Evolutionary conservation across 371 early-diverging fungal genomes (phyloP).

Genomic region (Mucor saturninus): DNA sequence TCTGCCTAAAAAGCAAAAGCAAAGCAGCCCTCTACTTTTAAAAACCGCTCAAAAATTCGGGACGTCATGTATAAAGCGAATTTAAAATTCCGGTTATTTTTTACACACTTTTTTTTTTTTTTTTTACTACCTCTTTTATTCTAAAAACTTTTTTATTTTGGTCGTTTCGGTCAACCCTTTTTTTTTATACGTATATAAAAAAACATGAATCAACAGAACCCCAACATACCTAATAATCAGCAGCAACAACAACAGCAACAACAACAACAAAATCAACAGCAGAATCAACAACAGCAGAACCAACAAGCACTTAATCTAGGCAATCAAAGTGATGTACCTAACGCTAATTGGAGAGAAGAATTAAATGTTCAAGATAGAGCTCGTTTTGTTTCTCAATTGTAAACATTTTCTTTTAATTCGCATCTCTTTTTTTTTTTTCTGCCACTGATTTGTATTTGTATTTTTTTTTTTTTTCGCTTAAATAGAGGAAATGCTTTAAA

Average conservation of each 20-base stretch:
- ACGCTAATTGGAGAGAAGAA: constrained; percentile 42
- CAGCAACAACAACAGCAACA: constrained; percentile 12
- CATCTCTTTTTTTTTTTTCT: not conserved
- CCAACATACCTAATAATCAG: constrained; percentile 30
- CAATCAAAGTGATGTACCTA: constrained; percentile 29
- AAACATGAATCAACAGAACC: constrained; percentile 32
- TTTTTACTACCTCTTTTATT: not conserved
- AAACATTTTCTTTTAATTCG: constrained; percentile 5
- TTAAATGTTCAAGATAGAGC: constrained; percentile 39
- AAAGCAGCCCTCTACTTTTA: no score
- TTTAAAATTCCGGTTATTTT: no score
- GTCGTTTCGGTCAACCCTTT: not conserved
- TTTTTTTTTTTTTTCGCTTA: constrained; percentile 1
- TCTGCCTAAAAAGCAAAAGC: no score
- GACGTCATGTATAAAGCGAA: no score
- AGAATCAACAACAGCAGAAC: constrained; percentile 16
- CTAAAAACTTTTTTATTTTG: not conserved
- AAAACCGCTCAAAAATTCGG: no score
- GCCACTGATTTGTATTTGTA: not conserved
- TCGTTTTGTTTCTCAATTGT: constrained; percentile 39
- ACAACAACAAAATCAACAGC: constrained; percentile 11
- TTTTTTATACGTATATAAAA: not conserved
- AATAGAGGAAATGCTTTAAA: constrained; percentile 46
- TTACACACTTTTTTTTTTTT: not conserved
- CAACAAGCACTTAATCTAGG: constrained; percentile 9